A percentile compares a stretch with the other conserved stretches of the same genome.
Conservation (phyloP, 768 basidiomycete genomes). For the Boletus rubescentipes region DNA sequence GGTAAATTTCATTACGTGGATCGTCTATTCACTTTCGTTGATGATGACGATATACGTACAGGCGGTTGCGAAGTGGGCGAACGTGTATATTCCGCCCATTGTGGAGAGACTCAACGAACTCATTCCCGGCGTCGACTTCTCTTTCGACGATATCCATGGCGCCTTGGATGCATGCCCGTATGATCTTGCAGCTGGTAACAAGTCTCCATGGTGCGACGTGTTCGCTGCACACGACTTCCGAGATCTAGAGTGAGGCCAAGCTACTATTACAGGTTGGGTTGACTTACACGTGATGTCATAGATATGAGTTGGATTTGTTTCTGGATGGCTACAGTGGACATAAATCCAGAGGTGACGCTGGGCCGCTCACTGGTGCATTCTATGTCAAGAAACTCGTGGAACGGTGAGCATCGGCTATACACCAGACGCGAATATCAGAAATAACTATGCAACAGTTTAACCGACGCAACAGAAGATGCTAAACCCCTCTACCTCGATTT, state of each 20-base stretch:
- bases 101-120: conserved; percentile 34
- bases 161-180: conserved; percentile 44
- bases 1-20: background rate
- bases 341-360: conserved; percentile 27
- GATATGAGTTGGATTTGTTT: conserved; percentile 39
- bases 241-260: conserved; percentile 35
- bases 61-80: conserved; percentile 30
- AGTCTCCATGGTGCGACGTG: conserved; percentile 41
- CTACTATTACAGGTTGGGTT: background rate
- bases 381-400: conserved; percentile 40
- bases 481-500: too few species aligned
- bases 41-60: background rate
- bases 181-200: conserved; percentile 35
- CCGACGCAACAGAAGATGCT: too few species aligned
- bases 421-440: too few species aligned
- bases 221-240: conserved; percentile 36
- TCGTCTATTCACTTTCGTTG: background rate
- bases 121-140: conserved; percentile 34
- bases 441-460: too few species aligned
- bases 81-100: conserved; percentile 38
- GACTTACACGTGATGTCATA: background rate
- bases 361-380: conserved; percentile 37
- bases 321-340: conserved; percentile 36
- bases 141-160: conserved; percentile 33
- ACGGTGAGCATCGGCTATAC: too few species aligned